These are phyloP conservation scores for Eragrostis curvula DNA, from an alignment of 176 grass and related monocot genomes.

Conservation along the genomic window DNA sequence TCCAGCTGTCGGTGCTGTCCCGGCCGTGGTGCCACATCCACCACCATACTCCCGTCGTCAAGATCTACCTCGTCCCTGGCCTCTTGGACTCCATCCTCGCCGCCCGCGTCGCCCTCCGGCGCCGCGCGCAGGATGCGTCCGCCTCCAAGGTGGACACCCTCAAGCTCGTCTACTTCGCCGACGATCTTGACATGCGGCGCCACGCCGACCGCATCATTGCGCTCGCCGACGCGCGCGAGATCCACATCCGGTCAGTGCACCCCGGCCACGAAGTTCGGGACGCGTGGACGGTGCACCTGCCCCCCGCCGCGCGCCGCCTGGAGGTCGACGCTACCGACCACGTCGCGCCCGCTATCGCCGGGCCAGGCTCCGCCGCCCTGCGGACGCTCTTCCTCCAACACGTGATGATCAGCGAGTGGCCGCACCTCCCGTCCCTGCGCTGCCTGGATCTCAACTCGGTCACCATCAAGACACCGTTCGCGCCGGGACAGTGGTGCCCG, in stretches of 20 bases:
- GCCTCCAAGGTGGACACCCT: no score
- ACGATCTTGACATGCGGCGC: neutral
- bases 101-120: neutral
- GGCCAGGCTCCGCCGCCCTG: neutral
- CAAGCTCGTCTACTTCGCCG: neutral
- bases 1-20: neutral
- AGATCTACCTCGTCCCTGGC: neutral
- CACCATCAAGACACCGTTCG: neutral
- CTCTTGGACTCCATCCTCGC: neutral
- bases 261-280: neutral
- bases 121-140: neutral
- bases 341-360: neutral
- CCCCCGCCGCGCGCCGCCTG: neutral
- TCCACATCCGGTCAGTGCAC: neutral
- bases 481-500: neutral
- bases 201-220: neutral
- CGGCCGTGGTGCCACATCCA: constrained; percentile 4
- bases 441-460: neutral
- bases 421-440: constrained; percentile 2
- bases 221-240: neutral
- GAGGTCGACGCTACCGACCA: neutral
- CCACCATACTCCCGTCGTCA: neutral
- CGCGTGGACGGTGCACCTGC: neutral
- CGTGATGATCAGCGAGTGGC: neutral
- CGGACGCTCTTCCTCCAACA: neutral